Conservation (phyloP, 2,329 filamentous ascomycete species). For the Zelopaecilomyces penicillatus region DNA sequence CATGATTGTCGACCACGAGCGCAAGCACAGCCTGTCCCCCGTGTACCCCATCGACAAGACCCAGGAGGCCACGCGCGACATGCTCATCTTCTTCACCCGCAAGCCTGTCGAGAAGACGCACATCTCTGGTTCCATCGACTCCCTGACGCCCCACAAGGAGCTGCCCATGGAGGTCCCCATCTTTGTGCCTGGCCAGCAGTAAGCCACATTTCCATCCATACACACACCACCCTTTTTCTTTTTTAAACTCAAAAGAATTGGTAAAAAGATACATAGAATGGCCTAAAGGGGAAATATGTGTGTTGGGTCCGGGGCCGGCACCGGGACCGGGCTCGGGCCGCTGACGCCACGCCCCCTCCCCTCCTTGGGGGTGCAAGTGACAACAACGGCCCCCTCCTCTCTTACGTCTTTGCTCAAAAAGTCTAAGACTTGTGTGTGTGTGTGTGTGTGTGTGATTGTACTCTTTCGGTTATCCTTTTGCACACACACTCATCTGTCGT, state of each 20-base stretch:
- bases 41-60: constrained; percentile 15
- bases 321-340: too few relatives aligned
- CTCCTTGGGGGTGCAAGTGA: too few relatives aligned
- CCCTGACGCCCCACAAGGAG: constrained; percentile 15
- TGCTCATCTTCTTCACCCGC: constrained; percentile 22
- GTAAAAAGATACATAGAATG: too few relatives aligned
- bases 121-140: constrained; percentile 17
- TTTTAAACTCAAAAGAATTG: background rate
- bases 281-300: too few relatives aligned
- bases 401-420: too few relatives aligned
- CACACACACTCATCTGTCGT: too few relatives aligned
- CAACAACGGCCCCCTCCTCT: too few relatives aligned
- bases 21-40: constrained; percentile 19
- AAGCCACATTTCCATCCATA: background rate
- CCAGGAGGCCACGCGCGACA: constrained; percentile 18
- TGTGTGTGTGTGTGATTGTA: too few relatives aligned
- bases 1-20: constrained; percentile 19
- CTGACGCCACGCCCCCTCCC: too few relatives aligned
- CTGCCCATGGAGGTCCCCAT: constrained; percentile 19
- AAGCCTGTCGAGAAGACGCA: constrained; percentile 17
- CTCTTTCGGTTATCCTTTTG: too few relatives aligned
- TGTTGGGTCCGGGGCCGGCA: too few relatives aligned
- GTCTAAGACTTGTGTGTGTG: too few relatives aligned
- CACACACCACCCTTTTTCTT: background rate
- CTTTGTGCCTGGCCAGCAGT: constrained; percentile 10